Conservation (phyloP, 257 asterid genomes). For the Solanum sitiens region DNA sequence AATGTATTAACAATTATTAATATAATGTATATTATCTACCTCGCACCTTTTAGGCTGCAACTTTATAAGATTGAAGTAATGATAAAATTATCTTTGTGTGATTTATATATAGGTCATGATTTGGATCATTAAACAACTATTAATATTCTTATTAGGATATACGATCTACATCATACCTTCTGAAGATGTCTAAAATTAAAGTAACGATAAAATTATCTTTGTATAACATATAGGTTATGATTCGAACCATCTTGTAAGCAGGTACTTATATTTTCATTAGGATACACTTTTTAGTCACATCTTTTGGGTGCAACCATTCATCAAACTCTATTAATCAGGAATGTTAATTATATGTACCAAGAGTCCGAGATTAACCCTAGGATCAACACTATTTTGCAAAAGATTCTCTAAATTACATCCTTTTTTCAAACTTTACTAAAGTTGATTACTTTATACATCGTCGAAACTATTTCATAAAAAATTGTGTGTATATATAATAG, state of each 20-base stretch:
- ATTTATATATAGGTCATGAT: not conserved
- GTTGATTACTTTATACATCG: not conserved
- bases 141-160: not conserved
- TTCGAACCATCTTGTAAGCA: not conserved
- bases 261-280: too few relatives aligned
- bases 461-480: not conserved
- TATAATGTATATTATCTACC: not conserved
- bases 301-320: not conserved
- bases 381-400: not conserved
- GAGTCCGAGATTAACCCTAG: not conserved
- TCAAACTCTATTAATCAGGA: not conserved
- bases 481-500: too few relatives aligned
- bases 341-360: not conserved
- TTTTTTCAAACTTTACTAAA: accelerated
- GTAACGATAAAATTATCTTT: too few relatives aligned
- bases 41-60: not conserved
- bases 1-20: too few relatives aligned
- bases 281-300: not conserved
- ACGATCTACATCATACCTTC: not conserved
- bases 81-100: too few relatives aligned
- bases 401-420: too few relatives aligned
- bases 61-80: too few relatives aligned
- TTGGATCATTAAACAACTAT: not conserved
- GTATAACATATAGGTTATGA: not conserved
- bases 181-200: too few relatives aligned